These are phyloP conservation scores for Flaveria robusta DNA, from an alignment of 129 eudicot species.

Conservation along the genomic window DNA sequence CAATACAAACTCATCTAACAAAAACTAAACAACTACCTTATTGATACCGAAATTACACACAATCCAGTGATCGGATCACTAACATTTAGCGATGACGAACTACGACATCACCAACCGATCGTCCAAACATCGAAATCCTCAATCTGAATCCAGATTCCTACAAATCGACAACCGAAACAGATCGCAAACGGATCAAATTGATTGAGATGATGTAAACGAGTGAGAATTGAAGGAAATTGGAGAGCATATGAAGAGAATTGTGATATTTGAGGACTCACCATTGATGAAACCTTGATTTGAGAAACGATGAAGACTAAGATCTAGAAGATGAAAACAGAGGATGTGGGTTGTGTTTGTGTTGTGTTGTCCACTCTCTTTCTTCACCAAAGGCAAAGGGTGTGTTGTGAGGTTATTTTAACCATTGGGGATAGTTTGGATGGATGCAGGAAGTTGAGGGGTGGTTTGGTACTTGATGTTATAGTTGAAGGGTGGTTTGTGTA, in stretches of 20 bases:
- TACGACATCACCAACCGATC: constrained; percentile 51
- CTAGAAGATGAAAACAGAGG: constrained; percentile 70
- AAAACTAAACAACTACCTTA: neutral
- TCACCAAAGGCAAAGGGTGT: constrained; percentile 25
- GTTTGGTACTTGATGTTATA: neutral
- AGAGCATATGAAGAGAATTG: constrained; percentile 7
- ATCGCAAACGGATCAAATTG: constrained; percentile 41
- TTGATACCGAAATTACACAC: constrained; percentile 12
- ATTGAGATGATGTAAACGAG: constrained; percentile 16
- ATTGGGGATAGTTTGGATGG: constrained; percentile 14
- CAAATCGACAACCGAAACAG: constrained; percentile 34
- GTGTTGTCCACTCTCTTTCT: constrained; percentile 41
- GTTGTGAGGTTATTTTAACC: constrained; percentile 1
- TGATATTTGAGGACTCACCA: constrained; percentile 42
- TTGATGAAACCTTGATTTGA: constrained; percentile 41
- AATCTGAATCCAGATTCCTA: constrained; percentile 43
- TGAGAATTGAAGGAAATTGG: constrained; percentile 12
- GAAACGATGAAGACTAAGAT: constrained; percentile 50
- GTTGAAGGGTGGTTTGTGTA: neutral
- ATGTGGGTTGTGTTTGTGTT: constrained; percentile 33
- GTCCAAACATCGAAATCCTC: constrained; percentile 31
- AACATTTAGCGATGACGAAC: constrained; percentile 28
- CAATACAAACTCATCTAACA: constrained; percentile 21
- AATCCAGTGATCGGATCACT: constrained; percentile 49
- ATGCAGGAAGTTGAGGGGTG: constrained; percentile 22